phyloP scores from a whole-genome alignment of 2,329 filamentous ascomycete species.

The Sclerotinia trifoliorum region DNA sequence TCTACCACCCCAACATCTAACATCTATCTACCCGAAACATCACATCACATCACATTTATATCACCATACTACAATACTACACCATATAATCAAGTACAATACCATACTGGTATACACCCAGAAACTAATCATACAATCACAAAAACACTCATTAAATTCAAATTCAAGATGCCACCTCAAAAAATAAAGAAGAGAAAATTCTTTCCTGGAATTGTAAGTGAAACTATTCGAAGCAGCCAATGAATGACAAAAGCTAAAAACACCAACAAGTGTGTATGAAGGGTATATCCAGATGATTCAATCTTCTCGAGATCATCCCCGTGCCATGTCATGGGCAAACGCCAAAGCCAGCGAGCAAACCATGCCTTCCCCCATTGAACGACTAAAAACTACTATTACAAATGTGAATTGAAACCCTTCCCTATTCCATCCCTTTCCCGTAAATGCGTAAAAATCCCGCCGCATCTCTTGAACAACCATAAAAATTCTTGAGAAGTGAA shows the following conservation, averaged over 20 bases:
- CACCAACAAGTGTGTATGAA: constrained; percentile 15
- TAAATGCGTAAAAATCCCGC: constrained; percentile 12
- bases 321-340: constrained; percentile 10
- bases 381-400: constrained; percentile 26
- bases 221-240: background rate
- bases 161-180: too few relatives aligned
- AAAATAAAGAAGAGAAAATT: background rate
- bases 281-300: constrained; percentile 21
- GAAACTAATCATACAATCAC: background rate
- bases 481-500: constrained; percentile 6
- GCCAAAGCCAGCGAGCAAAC: constrained; percentile 9
- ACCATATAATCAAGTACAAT: too few relatives aligned
- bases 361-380: background rate
- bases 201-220: background rate
- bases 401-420: constrained; percentile 11
- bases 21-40: too few relatives aligned
- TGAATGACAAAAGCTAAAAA: constrained; percentile 5
- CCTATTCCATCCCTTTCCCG: constrained; percentile 13
- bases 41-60: background rate
- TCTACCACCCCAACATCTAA: too few relatives aligned
- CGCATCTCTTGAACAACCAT: constrained; percentile 13
- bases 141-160: too few relatives aligned
- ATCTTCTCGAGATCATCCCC: constrained; percentile 16
- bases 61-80: background rate
- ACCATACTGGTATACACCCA: too few relatives aligned